Percentiles rank a stretch among this genome's conserved stretches.
Conservation (phyloP, 129 eudicot species). For the Helianthus annuus region HanXRQr2.0-SUNRISE NC_035448.2:12842209-12842708, state of each 20-base stretch:
- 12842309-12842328: not conserved
- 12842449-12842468: not conserved
- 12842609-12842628: too few species aligned
- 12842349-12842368: not conserved
- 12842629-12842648: not conserved
- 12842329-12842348: not conserved
- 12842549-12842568: too few species aligned
- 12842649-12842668: not conserved
- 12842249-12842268: not conserved
- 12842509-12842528: too few species aligned
- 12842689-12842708: not conserved
- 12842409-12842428: not conserved
- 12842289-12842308: not conserved
- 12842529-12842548: too few species aligned
- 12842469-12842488: too few species aligned
- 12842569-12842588: too few species aligned
- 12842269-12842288: not conserved
- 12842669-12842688: not conserved
- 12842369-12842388: not conserved
- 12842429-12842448: not conserved
- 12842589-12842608: too few species aligned
- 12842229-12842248: conserved; percentile 19
- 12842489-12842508: too few species aligned
- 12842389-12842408: not conserved
- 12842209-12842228: conserved; percentile 19